Conservation (phyloP, 495 filamentous ascomycete genomes). For the Hyaloscypha bicolor region DNA sequence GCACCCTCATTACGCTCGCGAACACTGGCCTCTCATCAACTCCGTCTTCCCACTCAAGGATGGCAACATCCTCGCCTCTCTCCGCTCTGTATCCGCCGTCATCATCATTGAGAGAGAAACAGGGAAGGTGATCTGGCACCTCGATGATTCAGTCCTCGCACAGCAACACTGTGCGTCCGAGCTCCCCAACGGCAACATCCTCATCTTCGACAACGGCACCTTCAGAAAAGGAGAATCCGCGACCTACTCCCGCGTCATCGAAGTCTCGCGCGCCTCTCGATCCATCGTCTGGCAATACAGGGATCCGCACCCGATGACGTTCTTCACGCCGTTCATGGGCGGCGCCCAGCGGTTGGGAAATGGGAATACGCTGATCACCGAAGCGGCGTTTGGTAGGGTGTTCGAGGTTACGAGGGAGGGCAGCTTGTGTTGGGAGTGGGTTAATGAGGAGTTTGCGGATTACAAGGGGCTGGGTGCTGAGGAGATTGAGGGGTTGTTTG, state of each 20-base stretch:
- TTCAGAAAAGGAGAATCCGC: constrained; percentile 43
- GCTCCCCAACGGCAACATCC: constrained; percentile 42
- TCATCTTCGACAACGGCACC: constrained; percentile 52
- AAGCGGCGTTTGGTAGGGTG: constrained; percentile 40
- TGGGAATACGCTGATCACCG: constrained; percentile 47
- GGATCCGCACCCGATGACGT: constrained; percentile 44
- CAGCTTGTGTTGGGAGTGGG: constrained; percentile 41
- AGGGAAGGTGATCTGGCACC: constrained; percentile 44
- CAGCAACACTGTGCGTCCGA: constrained; percentile 50
- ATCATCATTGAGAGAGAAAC: constrained; percentile 44
- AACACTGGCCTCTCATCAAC: constrained; percentile 51
- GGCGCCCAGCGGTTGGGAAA: constrained; percentile 43
- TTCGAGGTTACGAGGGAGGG: constrained; percentile 41
- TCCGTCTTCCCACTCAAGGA: constrained; percentile 39
- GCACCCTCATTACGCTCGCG: constrained; percentile 45
- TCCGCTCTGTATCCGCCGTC: constrained; percentile 45
- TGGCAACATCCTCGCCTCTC: constrained; percentile 47
- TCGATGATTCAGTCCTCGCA: constrained; percentile 41
- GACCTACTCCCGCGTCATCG: constrained; percentile 45
- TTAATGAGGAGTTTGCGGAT: constrained; percentile 38
- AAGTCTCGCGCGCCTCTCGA: constrained; percentile 38
- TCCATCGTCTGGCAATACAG: constrained; percentile 48
- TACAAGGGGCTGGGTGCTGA: constrained; percentile 31
- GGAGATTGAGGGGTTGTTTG: constrained; percentile 37
- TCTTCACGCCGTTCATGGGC: constrained; percentile 56